A percentile compares a stretch with the other conserved stretches of the same genome.
Conservation (phyloP, 169 alveolate genomes). For the Plasmodium knowlesi region DNA sequence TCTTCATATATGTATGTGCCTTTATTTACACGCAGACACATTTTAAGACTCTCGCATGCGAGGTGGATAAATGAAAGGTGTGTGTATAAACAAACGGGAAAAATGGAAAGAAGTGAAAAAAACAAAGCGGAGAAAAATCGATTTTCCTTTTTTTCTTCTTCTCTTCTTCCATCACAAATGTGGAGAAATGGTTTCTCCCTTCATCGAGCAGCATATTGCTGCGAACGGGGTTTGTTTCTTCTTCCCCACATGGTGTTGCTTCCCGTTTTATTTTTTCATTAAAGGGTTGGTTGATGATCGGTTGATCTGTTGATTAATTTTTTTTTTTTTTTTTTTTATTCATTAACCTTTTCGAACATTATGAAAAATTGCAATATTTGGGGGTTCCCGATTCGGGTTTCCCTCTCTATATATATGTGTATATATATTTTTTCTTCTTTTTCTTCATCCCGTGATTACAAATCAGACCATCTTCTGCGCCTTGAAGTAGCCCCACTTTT, state of each 20-base stretch:
- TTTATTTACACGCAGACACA: neutral
- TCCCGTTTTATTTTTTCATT: neutral
- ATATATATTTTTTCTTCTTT: neutral
- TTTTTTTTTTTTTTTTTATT: neutral
- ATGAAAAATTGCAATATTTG: neutral
- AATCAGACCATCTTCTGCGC: constrained; percentile 19
- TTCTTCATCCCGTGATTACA: neutral
- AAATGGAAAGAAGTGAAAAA: neutral
- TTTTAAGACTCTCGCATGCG: neutral
- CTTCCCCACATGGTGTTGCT: neutral
- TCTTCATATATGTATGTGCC: constrained; percentile 1
- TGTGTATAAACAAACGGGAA: neutral
- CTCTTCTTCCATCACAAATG: neutral
- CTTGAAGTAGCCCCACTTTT: constrained; percentile 44
- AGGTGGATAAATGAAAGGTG: neutral
- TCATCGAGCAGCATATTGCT: neutral
- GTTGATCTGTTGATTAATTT: neutral
- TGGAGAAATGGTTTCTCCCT: neutral
- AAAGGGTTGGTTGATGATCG: neutral
- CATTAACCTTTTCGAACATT: neutral
- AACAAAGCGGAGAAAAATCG: neutral
- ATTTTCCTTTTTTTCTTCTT: neutral
- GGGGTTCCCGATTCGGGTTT: neutral
- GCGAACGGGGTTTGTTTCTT: neutral
- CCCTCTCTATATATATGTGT: neutral